phyloP scores from a whole-genome alignment of 2,329 filamentous ascomycete species.

The Pezicula rhizophila region DNA sequence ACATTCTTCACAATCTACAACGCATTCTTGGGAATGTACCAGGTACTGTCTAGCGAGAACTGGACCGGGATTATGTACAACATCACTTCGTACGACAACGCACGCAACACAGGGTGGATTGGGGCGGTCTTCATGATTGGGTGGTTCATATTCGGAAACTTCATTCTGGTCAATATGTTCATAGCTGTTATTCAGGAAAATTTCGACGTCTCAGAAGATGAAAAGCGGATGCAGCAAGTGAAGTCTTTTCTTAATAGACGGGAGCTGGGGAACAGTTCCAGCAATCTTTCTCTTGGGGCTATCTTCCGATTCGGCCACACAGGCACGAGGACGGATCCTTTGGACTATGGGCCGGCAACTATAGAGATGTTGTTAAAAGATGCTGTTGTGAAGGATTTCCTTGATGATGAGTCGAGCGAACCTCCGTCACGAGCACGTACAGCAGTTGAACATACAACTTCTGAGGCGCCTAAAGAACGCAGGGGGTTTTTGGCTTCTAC shows the following conservation, averaged over 20 bases:
- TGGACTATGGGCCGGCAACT: conserved; percentile 86
- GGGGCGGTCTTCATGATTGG: conserved; percentile 84
- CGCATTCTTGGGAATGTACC: conserved; percentile 95
- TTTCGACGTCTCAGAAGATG: conserved; percentile 96
- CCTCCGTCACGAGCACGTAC: conserved; percentile 28
- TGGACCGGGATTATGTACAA: conserved; percentile 88
- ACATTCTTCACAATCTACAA: conserved; percentile 92
- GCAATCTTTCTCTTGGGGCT: conserved; percentile 70
- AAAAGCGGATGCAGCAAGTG: conserved; percentile 94
- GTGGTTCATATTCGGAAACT: conserved; percentile 94
- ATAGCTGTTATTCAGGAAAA: conserved; percentile 99
- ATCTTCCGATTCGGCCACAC: conserved; percentile 60
- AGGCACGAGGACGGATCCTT: conserved; percentile 64
- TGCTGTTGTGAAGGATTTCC: conserved; percentile 87
- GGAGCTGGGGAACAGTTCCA: conserved; percentile 65
- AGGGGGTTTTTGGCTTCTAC: conserved; percentile 53
- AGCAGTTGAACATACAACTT: conserved; percentile 4
- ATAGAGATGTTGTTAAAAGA: conserved; percentile 97
- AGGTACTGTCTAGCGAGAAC: conserved; percentile 90
- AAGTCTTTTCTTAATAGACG: conserved; percentile 90
- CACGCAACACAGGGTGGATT: conserved; percentile 77
- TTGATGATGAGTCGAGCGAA: conserved; percentile 63
- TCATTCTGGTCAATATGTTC: conserved; percentile 99
- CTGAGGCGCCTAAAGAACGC: conserved; percentile 35
- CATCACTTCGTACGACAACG: conserved; percentile 63